Evolutionary conservation across 805 yeast genomes (phyloP), one percentile per base, ranked within the genome.

Genomic region (Wickerhamomyces chambardii): DNA sequence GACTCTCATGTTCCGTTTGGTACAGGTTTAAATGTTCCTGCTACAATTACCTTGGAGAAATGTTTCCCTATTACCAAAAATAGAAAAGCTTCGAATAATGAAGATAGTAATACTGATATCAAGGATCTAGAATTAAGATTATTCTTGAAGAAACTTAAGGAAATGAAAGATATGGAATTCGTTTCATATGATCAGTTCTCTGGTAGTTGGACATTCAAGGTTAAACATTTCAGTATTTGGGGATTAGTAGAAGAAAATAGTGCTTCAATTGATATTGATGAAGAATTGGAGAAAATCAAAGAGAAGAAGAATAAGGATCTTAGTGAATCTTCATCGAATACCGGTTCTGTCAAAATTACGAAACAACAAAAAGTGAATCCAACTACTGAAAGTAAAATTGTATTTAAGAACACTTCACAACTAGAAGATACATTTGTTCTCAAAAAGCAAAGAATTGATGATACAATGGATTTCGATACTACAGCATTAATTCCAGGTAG

Each of bases 161-260:
- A 61, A 32, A 58, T 67, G 44, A 68, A 64, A 25, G 95, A 89
- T 6, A 85, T 81, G 78, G 78, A 78, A 41, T 86, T 83, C 51
- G 64, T 89, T 12, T 79, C 87, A 5, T 87, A 79, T 51, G 87
- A 83, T 47, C 86, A 87, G 4, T 66, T 78, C 21, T 72, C 75
- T 5, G 84, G 85, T 26, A 58, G 72, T 5, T 87, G 89, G 86
- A 76, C 80, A 1, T 87, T 85, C 58, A 73, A 67, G 46, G 96
- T 89, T 8, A 77, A 82, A 45, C 98, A 92, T 61, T 92, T 92
- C 50, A 86, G 95, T 61, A 74, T 84, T 6, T 92, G 97, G 96
- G 97, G 97, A 6, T 59, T 92, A 28, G 68, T 80, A 15, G 83
- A 78, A 43, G 85, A 79, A 18, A 76, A 69, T 17, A 75, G 68